Evolutionary conservation across 2,329 filamentous ascomycete genomes (phyloP).

Genomic region (Colletotrichum filicis): DNA sequence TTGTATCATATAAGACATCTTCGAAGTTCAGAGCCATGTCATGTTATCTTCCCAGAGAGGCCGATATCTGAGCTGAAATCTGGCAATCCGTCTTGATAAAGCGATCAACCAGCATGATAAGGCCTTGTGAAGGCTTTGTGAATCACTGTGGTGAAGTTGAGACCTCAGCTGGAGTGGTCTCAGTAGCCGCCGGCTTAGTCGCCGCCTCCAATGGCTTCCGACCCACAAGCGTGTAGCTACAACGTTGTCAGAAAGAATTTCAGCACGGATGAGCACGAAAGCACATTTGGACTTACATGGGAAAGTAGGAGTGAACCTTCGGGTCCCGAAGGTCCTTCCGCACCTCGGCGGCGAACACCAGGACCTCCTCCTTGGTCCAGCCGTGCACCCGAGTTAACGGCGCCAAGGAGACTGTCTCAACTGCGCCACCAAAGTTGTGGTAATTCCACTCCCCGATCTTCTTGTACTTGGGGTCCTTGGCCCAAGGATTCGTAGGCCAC

Average conservation of each 20-base stretch:
- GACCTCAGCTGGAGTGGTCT: too few relatives aligned
- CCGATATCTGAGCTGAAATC: too few relatives aligned
- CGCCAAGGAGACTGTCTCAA: slow-evolving; percentile 43
- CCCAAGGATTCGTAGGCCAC: slow-evolving; percentile 63
- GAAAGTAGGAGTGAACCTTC: slow-evolving; percentile 46
- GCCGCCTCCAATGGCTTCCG: too few relatives aligned
- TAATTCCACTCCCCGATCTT: slow-evolving; percentile 53
- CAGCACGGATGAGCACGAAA: neutral
- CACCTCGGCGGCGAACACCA: slow-evolving; percentile 43
- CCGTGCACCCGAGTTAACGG: slow-evolving; percentile 43
- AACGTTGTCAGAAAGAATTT: neutral
- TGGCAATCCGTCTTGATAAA: too few relatives aligned
- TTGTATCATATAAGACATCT: too few relatives aligned
- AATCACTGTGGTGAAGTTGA: too few relatives aligned
- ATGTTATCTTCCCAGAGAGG: too few relatives aligned
- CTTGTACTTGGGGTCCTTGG: slow-evolving; percentile 61
- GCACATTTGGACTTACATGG: slow-evolving; percentile 35
- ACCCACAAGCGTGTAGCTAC: too few relatives aligned
- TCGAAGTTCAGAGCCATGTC: too few relatives aligned
- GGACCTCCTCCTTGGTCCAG: slow-evolving; percentile 44
- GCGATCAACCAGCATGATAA: too few relatives aligned
- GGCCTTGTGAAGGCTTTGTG: too few relatives aligned
- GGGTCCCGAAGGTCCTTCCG: slow-evolving; percentile 42
- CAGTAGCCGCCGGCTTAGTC: slow-evolving; percentile 4
- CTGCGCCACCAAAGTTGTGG: slow-evolving; percentile 43